These are phyloP conservation scores for Ceriops decandra DNA, from an alignment of 345 rosid species.

Conservation along the genomic window DNA sequence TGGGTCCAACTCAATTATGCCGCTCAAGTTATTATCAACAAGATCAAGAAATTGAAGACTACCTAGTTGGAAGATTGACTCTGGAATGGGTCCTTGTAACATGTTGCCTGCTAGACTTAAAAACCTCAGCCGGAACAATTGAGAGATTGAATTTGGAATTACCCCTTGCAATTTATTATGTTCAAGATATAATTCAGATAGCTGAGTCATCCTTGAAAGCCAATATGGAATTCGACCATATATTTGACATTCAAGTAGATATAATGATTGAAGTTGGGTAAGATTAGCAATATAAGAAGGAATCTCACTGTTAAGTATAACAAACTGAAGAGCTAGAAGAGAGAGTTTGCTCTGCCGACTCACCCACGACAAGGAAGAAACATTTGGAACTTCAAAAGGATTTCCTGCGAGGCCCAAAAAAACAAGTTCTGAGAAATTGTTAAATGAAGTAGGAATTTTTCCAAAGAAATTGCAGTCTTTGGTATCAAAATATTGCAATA, in stretches of 20 bases:
- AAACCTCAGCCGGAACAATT: no score
- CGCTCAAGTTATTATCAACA: background rate
- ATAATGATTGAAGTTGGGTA: background rate
- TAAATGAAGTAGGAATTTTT: background rate
- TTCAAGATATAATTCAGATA: no score
- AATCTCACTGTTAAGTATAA: constrained; percentile 3
- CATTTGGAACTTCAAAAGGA: no score
- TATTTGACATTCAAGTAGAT: background rate
- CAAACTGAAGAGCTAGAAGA: background rate
- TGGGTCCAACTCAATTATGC: no score
- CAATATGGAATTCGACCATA: background rate
- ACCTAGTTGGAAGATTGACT: constrained; percentile 8
- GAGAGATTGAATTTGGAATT: no score
- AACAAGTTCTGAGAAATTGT: background rate
- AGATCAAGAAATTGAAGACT: background rate
- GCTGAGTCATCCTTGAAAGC: no score
- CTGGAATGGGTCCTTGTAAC: constrained; percentile 14
- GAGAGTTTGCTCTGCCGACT: background rate
- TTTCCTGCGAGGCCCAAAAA: no score
- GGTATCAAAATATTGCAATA: no score
- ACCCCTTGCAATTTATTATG: no score
- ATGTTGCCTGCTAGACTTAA: background rate
- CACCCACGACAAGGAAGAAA: no score
- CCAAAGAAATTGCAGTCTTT: background rate
- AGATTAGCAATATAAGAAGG: background rate